phyloP scores from a whole-genome alignment of 2,329 filamentous ascomycete genomes.

The Paracoccidioides lutzii region DNA sequence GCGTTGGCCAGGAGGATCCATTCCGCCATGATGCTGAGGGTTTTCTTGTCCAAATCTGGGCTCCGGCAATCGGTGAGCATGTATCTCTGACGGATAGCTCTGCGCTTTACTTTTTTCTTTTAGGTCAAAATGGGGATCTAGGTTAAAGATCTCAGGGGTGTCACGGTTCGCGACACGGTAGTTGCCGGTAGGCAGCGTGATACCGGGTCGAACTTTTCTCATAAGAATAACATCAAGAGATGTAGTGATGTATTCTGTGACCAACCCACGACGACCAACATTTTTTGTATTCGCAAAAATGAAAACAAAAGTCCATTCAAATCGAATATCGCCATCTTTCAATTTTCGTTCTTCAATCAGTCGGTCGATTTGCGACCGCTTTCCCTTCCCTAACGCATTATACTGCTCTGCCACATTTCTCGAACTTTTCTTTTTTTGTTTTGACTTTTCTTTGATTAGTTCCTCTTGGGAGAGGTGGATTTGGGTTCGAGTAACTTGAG shows the following conservation, averaged over 20 bases:
- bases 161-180: slow-evolving; percentile 6
- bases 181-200: slow-evolving; percentile 3
- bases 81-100: not conserved
- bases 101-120: not conserved
- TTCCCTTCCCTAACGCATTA: slow-evolving; percentile 16
- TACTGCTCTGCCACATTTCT: slow-evolving; percentile 18
- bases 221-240: slow-evolving; percentile 25
- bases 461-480: slow-evolving; percentile 24
- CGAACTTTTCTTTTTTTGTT: slow-evolving; percentile 14
- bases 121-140: not conserved
- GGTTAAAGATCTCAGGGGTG: slow-evolving; percentile 9
- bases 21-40: not conserved
- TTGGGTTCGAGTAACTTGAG: slow-evolving; percentile 16
- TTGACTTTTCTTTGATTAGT: slow-evolving; percentile 20
- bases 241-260: slow-evolving; percentile 18
- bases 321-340: slow-evolving; percentile 15
- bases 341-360: slow-evolving; percentile 23
- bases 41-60: not conserved
- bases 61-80: not conserved
- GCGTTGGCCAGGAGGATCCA: not conserved
- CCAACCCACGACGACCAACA: slow-evolving; percentile 13
- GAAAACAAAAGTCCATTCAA: slow-evolving; percentile 29
- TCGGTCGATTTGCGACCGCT: slow-evolving; percentile 23
- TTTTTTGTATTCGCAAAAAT: slow-evolving; percentile 19
- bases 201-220: slow-evolving; percentile 16